phyloP scores from a whole-genome alignment of 208 protist genomes.

The Leishmania tarentolae region DNA sequence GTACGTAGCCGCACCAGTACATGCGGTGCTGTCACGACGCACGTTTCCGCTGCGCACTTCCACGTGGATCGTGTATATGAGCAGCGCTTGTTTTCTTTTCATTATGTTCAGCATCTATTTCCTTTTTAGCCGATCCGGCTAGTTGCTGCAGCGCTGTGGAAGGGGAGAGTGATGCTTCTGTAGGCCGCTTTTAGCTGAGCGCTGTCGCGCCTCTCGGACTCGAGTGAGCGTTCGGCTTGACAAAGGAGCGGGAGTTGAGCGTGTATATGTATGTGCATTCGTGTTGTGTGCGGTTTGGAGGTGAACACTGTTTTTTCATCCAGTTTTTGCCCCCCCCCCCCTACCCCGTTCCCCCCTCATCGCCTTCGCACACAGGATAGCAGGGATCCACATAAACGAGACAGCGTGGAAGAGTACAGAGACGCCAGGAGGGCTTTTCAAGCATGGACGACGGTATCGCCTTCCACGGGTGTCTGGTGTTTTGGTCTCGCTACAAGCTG shows the following conservation, averaged over 20 bases:
- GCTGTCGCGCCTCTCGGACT: not conserved
- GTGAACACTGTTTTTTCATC: not conserved
- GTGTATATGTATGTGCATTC: slow-evolving; percentile 8
- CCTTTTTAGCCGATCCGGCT: not conserved
- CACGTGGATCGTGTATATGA: not conserved
- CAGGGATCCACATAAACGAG: not conserved
- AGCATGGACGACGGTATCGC: not conserved
- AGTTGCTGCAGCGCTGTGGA: not conserved
- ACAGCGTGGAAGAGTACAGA: not conserved
- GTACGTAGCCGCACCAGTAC: not conserved
- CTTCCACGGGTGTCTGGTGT: not conserved
- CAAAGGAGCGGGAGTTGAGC: not conserved
- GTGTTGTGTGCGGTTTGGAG: not conserved
- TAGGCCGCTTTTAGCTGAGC: not conserved
- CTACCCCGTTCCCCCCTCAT: not conserved
- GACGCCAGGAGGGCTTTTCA: not conserved
- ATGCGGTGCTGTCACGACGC: not conserved
- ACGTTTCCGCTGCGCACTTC: not conserved
- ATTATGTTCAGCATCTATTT: slow-evolving; percentile 9
- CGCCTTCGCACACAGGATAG: not conserved
- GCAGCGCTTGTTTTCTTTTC: too few relatives aligned
- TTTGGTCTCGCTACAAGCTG: too few relatives aligned
- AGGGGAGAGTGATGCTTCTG: not conserved
- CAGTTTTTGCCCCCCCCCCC: not conserved
- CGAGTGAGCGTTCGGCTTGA: not conserved